Conservation (phyloP, 2,329 filamentous ascomycete species). For the Didymella pinodella region DNA sequence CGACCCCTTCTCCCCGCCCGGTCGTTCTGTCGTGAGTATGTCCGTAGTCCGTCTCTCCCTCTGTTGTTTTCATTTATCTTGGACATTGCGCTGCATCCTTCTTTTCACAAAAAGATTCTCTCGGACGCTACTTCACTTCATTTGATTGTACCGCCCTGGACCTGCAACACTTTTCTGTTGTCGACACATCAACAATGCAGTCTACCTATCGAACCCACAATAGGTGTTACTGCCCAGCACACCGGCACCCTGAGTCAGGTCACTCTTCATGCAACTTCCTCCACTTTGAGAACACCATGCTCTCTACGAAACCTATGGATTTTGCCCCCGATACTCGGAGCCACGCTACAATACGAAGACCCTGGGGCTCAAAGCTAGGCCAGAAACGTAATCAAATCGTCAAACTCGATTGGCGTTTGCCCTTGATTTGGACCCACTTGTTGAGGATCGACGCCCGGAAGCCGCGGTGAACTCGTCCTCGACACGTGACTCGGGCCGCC, state of each 20-base stretch:
- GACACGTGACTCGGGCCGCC: constrained; percentile 8
- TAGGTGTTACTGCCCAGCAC: not conserved
- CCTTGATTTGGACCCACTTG: not conserved
- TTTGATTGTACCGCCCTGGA: not conserved
- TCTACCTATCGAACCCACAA: not conserved
- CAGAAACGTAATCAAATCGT: not conserved
- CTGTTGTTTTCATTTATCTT: not conserved
- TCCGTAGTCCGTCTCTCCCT: not conserved
- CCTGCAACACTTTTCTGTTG: not conserved
- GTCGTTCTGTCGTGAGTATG: not conserved
- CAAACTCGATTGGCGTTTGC: not conserved
- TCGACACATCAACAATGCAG: not conserved
- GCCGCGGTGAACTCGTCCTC: constrained; percentile 2
- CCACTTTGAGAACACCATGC: not conserved
- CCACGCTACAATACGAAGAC: not conserved
- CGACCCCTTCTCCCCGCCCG: not conserved
- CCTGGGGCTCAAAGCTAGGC: not conserved
- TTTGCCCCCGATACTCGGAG: not conserved
- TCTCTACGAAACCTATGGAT: not conserved
- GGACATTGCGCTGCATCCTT: not conserved
- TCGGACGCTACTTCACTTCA: not conserved
- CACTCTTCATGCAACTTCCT: not conserved
- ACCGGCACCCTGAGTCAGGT: not conserved
- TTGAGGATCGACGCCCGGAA: not conserved
- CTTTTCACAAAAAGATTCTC: not conserved